phyloP scores from a whole-genome alignment of 768 basidiomycete genomes.

The Tylopilus sp. region DNA sequence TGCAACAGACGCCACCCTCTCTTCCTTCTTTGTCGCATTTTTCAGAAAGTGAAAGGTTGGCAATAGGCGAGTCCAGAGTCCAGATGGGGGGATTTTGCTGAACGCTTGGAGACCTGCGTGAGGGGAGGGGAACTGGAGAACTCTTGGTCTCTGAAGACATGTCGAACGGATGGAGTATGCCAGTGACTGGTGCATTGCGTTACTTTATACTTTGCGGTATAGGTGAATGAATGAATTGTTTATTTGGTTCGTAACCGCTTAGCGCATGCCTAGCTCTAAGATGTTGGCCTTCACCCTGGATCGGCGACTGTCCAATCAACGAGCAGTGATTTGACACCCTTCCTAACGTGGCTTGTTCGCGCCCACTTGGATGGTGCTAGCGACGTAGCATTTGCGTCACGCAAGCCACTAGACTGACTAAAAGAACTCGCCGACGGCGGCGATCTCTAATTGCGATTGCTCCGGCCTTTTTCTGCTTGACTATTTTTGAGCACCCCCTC shows the following conservation, averaged over 20 bases:
- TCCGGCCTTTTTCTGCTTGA: background rate
- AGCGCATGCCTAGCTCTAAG: background rate
- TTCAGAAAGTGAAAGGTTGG: slow-evolving; percentile 45
- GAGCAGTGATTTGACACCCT: slow-evolving; percentile 10
- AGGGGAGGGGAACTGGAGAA: slow-evolving; percentile 22
- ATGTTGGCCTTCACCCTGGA: background rate
- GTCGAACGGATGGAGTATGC: background rate
- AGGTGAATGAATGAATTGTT: background rate
- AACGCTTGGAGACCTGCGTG: slow-evolving; percentile 3
- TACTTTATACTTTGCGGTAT: slow-evolving; percentile 4
- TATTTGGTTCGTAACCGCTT: background rate
- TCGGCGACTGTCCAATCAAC: slow-evolving; percentile 9
- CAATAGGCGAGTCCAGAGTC: slow-evolving; percentile 49
- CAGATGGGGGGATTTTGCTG: slow-evolving; percentile 55
- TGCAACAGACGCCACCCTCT: slow-evolving; percentile 76
- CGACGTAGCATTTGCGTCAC: too few relatives aligned
- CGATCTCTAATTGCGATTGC: background rate
- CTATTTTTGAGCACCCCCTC: background rate
- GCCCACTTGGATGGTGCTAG: background rate
- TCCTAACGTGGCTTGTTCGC: background rate
- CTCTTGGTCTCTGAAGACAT: slow-evolving; percentile 20
- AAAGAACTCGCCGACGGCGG: background rate
- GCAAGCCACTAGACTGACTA: background rate
- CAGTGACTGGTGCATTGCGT: background rate
- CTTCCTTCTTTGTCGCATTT: slow-evolving; percentile 57